Evolutionary conservation across 2,329 filamentous ascomycete species (phyloP), one percentile per base, ranked within the genome.

Genomic region (Colletotrichum shisoi): DNA sequence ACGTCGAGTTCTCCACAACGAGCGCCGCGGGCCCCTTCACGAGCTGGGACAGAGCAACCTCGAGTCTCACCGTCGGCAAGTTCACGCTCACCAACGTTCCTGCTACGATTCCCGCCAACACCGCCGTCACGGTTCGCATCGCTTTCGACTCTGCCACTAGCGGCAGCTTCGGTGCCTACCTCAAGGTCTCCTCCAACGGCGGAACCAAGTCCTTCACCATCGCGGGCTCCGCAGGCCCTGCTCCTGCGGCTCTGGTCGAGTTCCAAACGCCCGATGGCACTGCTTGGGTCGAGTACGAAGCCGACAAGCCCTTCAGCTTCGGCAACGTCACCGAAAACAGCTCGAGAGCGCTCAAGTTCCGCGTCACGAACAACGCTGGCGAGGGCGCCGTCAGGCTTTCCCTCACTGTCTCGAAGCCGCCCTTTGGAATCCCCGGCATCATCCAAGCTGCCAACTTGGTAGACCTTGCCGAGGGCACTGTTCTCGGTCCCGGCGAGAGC

Each of bases 351-450:
- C 78, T 87, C 3, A 80, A 79, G 58, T 78, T 88, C 73, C 80
- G 86, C 0, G 72, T 88, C 27, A 85, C 81, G 42, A 88, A 88
- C 72, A 78, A 74, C 2, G 85, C 83, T 4, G 74, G 78, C 0
- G 57, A 74, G 0, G 82, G 81, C 2, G 80, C 80, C 6, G 80
- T 84, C 13, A 75, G 76, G 1, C 78, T 88, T 1, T 84, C 82
- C 0, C 75, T 88, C 15, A 87, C 85, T 0, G 84, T 89, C 2
- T 88, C 86, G 0, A 89, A 89, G 72, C 85, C 85, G 4, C 86
- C 86, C 0, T 87, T 85, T 60, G 85, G 84, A 15, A 78, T 85
- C 3, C 71, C 76, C n/a, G 83, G 84, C 3, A 81, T 87, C 24
- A 80, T 88, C 45, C 79, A 80, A 21, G 83, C 85, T 0, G 79